A percentile compares a stretch with the other conserved stretches of the same genome.
Evolutionary conservation across 192 early-diverging fungal genomes (phyloP).

Genomic region (Podila horticola): DNA sequence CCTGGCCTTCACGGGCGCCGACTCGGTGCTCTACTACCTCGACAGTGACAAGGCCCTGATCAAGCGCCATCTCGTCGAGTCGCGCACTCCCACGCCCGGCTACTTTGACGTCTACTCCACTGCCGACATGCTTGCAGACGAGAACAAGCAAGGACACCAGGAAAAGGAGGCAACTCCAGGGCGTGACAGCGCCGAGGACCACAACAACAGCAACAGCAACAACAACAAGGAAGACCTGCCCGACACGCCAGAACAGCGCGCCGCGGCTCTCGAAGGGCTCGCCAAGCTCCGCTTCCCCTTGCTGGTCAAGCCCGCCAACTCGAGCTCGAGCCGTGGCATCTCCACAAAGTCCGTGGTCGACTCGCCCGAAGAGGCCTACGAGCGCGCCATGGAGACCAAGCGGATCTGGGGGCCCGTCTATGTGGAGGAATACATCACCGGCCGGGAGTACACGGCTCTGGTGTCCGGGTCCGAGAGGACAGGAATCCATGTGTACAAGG

Average conservation of each 20-base stretch:
- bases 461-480: slow-evolving; percentile 28
- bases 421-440: slow-evolving; percentile 43
- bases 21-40: slow-evolving; percentile 25
- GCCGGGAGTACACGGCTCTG: slow-evolving; percentile 36
- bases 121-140: not conserved
- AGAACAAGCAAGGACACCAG: not conserved
- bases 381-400: slow-evolving; percentile 35
- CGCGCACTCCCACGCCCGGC: slow-evolving; percentile 14
- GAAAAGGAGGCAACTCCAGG: no score
- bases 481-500: slow-evolving; percentile 28
- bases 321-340: slow-evolving; percentile 34
- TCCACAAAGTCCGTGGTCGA: slow-evolving; percentile 38
- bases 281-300: slow-evolving; percentile 28
- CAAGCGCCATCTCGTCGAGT: slow-evolving; percentile 27
- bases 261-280: slow-evolving; percentile 5
- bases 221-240: not conserved
- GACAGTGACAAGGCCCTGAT: slow-evolving; percentile 42
- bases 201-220: not conserved
- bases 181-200: no score
- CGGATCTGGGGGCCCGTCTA: slow-evolving; percentile 39
- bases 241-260: slow-evolving; percentile 2
- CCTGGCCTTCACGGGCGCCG: slow-evolving; percentile 29
- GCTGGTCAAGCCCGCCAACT: slow-evolving; percentile 35
- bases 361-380: slow-evolving; percentile 26
- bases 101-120: slow-evolving; percentile 33